A percentile compares a stretch with the other conserved stretches of the same genome.
These are phyloP conservation scores for Lepidium didymum DNA, from an alignment of 345 rosid genomes.

Conservation along the genomic window DNA sequence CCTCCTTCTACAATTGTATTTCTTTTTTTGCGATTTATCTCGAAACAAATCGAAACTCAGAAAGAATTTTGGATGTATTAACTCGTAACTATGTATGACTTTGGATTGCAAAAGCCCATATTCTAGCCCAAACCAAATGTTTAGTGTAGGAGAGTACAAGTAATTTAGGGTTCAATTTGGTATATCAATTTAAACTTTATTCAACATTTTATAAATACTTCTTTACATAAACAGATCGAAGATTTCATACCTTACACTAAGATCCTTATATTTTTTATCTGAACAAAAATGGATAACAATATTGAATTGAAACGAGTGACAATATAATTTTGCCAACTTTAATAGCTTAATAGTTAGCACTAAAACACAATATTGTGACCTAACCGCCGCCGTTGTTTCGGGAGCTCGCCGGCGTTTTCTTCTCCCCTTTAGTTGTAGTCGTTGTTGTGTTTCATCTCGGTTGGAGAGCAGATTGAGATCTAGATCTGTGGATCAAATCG, in stretches of 20 bases:
- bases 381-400: too few species aligned
- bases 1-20: neutral
- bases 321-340: neutral
- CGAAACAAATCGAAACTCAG: neutral
- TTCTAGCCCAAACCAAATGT: neutral
- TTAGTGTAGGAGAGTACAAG: neutral
- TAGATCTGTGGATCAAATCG: too few species aligned
- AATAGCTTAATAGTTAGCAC: neutral
- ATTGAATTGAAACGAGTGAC: neutral
- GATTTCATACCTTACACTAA: neutral
- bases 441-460: too few species aligned
- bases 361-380: too few species aligned
- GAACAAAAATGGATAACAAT: neutral
- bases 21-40: neutral
- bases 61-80: neutral
- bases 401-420: too few species aligned
- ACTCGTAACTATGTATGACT: neutral
- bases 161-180: neutral
- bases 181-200: neutral
- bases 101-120: slow-evolving; percentile 2
- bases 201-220: neutral
- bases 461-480: too few species aligned
- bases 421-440: too few species aligned
- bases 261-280: neutral
- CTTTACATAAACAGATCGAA: neutral